phyloP scores from a whole-genome alignment of 257 asterid species.

The Ajuga chamaepitys region DNA sequence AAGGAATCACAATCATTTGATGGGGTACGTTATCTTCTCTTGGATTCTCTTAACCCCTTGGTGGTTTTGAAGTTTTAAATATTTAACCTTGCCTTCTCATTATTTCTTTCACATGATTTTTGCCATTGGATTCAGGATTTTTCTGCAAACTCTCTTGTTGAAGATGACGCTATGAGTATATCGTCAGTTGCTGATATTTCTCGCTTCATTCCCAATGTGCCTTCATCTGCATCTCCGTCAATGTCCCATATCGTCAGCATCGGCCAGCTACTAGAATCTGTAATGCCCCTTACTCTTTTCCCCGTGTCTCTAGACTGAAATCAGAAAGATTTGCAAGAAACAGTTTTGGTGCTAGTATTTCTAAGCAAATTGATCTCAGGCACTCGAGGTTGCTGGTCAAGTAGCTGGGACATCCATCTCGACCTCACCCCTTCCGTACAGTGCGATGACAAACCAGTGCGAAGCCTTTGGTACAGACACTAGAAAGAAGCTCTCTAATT shows the following conservation, averaged over 20 bases:
- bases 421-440: conserved; percentile 90
- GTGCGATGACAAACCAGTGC: conserved; percentile 81
- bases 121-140: conserved; percentile 43
- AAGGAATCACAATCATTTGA: conserved; percentile 72
- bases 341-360: background rate
- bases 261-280: conserved; percentile 92
- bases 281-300: conserved; percentile 18
- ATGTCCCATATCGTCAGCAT: conserved; percentile 79
- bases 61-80: background rate
- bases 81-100: background rate
- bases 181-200: conserved; percentile 75
- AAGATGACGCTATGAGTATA: conserved; percentile 71
- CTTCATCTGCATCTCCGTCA: conserved; percentile 75
- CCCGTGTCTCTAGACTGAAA: background rate
- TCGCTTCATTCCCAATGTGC: conserved; percentile 60
- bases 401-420: conserved; percentile 93
- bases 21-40: conserved; percentile 42
- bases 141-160: conserved; percentile 53
- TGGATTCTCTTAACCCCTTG: background rate
- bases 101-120: background rate
- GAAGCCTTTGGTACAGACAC: conserved; percentile 83
- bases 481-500: conserved; percentile 83
- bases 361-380: conserved; percentile 41
- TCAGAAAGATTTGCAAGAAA: background rate
- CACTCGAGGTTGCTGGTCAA: conserved; percentile 97